Conservation (phyloP, 2,329 filamentous ascomycete genomes). For the Alternaria arbusti region DNA sequence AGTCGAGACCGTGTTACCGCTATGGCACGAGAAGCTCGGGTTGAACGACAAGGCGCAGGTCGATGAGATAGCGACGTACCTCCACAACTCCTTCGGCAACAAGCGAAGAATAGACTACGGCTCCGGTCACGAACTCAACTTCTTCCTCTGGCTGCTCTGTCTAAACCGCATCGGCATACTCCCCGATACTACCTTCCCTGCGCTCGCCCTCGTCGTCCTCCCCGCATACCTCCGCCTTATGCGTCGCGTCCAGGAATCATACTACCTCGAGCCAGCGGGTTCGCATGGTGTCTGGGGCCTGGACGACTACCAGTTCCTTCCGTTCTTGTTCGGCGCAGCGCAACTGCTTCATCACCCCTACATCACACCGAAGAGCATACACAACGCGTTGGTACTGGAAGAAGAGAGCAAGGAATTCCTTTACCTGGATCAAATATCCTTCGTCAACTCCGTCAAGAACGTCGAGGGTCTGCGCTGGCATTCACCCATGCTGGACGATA, state of each 20-base stretch:
- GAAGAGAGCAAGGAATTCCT: conserved; percentile 84
- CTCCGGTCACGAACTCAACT: conserved; percentile 96
- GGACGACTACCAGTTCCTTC: conserved; percentile 61
- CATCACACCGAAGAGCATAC: conserved; percentile 67
- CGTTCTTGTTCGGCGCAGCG: conserved; percentile 58
- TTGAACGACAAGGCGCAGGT: conserved; percentile 61
- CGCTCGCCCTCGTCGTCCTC: conserved; percentile 80
- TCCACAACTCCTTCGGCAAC: conserved; percentile 85
- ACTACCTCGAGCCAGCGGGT: conserved; percentile 85
- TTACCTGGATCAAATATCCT: conserved; percentile 90
- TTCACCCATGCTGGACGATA: conserved; percentile 97
- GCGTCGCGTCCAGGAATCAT: conserved; percentile 85
- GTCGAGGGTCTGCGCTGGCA: conserved; percentile 96
- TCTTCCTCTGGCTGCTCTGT: conserved; percentile 94
- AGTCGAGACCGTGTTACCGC: conserved; percentile 53
- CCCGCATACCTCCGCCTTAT: conserved; percentile 83
- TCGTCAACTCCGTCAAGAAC: conserved; percentile 96
- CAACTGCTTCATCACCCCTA: conserved; percentile 70
- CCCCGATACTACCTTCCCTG: conserved; percentile 69
- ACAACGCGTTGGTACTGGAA: conserved; percentile 85
- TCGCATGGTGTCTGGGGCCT: conserved; percentile 61
- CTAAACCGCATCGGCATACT: conserved; percentile 80
- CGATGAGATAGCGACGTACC: conserved; percentile 78
- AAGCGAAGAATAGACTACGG: conserved; percentile 86
- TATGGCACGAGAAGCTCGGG: conserved; percentile 70